phyloP scores from a whole-genome alignment of 2,329 filamentous ascomycete species.

The Fusarium mexicanum region DNA sequence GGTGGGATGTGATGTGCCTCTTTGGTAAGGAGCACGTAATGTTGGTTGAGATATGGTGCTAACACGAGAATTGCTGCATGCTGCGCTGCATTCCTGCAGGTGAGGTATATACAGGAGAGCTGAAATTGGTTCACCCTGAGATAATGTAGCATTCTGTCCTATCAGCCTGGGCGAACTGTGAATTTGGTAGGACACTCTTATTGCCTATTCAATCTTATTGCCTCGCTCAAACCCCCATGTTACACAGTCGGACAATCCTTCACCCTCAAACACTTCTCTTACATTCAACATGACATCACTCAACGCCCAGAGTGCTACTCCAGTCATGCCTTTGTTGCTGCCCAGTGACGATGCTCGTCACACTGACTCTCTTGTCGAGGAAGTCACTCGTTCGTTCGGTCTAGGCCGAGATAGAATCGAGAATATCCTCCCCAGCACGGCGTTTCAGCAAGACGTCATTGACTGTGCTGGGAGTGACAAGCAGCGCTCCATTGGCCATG shows the following conservation, averaged over 20 bases:
- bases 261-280: not conserved
- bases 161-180: not conserved
- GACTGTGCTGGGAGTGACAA: not conserved
- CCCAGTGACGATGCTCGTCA: not conserved
- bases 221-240: no score
- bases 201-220: not conserved
- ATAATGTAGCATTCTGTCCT: not conserved
- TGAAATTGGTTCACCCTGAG: not conserved
- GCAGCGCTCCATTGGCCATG: not conserved
- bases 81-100: not conserved
- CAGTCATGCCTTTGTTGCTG: not conserved
- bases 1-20: not conserved
- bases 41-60: not conserved
- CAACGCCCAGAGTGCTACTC: not conserved
- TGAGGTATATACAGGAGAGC: not conserved
- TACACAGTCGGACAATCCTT: not conserved
- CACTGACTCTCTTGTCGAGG: not conserved
- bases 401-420: not conserved
- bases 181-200: no score
- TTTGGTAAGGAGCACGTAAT: not conserved
- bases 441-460: conserved; percentile 3
- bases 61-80: not conserved
- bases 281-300: not conserved
- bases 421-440: not conserved
- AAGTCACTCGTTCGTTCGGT: not conserved